Evolutionary conservation across 176 grass and related monocot genomes (phyloP).

Genomic region (Juncus effusus): DNA sequence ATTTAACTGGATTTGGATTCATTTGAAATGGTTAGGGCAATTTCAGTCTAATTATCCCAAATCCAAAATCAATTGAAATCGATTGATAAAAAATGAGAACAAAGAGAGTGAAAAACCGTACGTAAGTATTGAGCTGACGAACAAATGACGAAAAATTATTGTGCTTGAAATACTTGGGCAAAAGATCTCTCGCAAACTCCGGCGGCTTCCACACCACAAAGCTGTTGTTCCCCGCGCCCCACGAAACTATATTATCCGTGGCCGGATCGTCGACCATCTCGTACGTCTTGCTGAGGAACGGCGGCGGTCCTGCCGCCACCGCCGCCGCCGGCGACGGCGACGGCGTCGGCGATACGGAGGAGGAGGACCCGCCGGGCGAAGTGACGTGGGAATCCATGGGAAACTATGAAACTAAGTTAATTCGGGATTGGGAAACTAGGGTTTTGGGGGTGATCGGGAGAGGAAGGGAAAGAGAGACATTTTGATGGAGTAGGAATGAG

Average conservation of each 20-base stretch:
- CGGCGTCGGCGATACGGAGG: conserved; percentile 6
- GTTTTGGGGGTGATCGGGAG: no score
- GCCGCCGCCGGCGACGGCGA: conserved; percentile 7
- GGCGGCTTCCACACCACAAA: conserved; percentile 89
- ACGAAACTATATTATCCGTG: conserved; percentile 63
- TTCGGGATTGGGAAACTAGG: no score
- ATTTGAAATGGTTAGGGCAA: not conserved
- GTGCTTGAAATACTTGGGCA: conserved; percentile 95
- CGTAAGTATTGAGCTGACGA: conserved; percentile 88
- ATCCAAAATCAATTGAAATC: conserved; percentile 5
- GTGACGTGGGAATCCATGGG: conserved; percentile 18
- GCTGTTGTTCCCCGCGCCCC: conserved; percentile 76
- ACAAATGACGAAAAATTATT: conserved; percentile 94
- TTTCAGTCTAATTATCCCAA: not conserved
- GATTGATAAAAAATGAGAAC: not conserved
- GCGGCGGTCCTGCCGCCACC: conserved; percentile 37
- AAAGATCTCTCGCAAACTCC: conserved; percentile 84
- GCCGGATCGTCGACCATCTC: conserved; percentile 87
- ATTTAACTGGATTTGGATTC: no score
- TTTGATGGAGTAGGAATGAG: no score
- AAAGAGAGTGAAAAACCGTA: not conserved
- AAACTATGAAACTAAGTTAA: no score
- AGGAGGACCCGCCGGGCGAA: conserved; percentile 19
- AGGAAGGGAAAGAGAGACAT: no score
- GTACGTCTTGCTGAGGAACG: conserved; percentile 87